Conservation (phyloP, 73 alveolate genomes). For the Uronychia binucleata region DNA sequence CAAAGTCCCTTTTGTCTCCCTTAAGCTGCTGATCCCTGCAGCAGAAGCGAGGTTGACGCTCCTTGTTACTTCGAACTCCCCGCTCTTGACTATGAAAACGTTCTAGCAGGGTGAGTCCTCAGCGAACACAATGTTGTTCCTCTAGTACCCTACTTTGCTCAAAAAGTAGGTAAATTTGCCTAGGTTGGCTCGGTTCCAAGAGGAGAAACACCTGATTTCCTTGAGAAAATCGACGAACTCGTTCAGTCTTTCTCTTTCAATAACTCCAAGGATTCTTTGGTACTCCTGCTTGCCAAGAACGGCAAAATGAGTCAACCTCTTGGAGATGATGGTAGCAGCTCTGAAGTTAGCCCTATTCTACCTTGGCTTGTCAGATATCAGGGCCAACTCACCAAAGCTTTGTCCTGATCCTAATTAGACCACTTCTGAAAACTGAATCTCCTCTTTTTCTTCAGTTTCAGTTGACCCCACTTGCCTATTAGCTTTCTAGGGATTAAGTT, state of each 20-base stretch:
- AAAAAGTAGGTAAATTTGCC: neutral
- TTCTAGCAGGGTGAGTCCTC: neutral
- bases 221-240: neutral
- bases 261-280: neutral
- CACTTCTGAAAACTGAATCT: neutral
- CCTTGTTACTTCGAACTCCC: neutral
- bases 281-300: neutral
- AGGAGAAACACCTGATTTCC: neutral
- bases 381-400: neutral
- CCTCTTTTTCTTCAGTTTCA: neutral
- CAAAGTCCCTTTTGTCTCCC: neutral
- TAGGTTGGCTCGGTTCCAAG: neutral
- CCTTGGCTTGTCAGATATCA: neutral
- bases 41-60: neutral
- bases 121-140: neutral
- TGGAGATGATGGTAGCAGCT: neutral
- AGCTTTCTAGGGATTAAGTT: too few relatives aligned
- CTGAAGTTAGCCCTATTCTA: neutral
- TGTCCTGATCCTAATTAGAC: neutral
- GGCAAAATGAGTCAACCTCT: neutral
- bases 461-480: too few relatives aligned
- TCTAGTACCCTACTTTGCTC: neutral
- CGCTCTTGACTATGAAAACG: neutral
- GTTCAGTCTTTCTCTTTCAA: neutral
- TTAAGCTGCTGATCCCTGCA: neutral